Evolutionary conservation across 2,329 filamentous ascomycete genomes (phyloP).

Genomic region (Zasmidium angulare): DNA sequence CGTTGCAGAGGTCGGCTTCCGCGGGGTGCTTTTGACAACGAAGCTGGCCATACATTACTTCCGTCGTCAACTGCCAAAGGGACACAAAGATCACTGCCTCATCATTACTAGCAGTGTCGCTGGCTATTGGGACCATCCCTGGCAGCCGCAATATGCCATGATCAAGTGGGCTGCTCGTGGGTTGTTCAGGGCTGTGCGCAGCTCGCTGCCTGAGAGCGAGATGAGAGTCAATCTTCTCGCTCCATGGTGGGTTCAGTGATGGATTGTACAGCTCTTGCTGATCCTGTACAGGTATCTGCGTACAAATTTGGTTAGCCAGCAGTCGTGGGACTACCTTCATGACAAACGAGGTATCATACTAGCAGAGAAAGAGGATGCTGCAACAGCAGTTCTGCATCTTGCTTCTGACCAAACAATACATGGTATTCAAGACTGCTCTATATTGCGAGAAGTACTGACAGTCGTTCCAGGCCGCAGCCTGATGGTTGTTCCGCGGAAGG

Average conservation of each 20-base stretch:
- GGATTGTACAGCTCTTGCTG: background rate
- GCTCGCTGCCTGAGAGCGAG: background rate
- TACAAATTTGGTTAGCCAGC: background rate
- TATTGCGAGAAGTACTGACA: background rate
- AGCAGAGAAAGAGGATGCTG: slow-evolving; percentile 1
- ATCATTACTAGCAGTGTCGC: slow-evolving; percentile 6
- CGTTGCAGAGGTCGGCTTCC: background rate
- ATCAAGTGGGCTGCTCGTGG: slow-evolving; percentile 3
- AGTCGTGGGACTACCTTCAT: background rate
- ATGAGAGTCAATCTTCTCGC: slow-evolving; percentile 2
- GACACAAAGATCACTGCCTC: background rate
- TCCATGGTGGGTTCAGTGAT: background rate
- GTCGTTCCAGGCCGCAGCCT: background rate
- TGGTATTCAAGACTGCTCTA: background rate
- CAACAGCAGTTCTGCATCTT: slow-evolving; percentile 2
- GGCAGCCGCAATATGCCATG: background rate
- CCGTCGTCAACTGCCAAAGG: background rate
- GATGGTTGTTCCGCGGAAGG: background rate
- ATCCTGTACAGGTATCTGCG: background rate
- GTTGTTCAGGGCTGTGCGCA: background rate
- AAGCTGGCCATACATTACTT: slow-evolving; percentile 5
- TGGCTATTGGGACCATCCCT: background rate
- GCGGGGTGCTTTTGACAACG: background rate
- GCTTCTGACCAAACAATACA: slow-evolving; percentile 1
- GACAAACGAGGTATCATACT: background rate